phyloP scores from a whole-genome alignment of 2,329 filamentous ascomycete species.

The Colletotrichum godetiae region DNA sequence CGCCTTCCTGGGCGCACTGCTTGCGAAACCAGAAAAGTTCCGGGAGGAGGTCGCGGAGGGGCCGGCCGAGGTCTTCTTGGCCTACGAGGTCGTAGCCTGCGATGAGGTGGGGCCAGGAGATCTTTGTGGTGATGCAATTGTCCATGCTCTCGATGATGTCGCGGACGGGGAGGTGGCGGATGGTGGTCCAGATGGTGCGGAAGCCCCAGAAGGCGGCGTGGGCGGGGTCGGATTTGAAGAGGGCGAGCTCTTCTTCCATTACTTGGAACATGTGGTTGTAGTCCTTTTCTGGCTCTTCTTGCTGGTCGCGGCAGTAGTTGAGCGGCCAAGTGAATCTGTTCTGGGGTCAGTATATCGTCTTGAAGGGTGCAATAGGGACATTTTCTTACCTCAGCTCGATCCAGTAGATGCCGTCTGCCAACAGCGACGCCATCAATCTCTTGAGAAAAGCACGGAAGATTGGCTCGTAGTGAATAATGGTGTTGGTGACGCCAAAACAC shows the following conservation, averaged over 20 bases:
- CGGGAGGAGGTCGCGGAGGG: constrained; percentile 78
- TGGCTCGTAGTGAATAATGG: constrained; percentile 83
- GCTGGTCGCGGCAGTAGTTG: constrained; percentile 69
- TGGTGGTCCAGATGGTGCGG: constrained; percentile 80
- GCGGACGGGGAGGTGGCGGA: constrained; percentile 71
- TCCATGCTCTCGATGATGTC: constrained; percentile 82
- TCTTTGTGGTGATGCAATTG: constrained; percentile 80
- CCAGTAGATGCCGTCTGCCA: constrained; percentile 80
- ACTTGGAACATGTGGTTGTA: constrained; percentile 73
- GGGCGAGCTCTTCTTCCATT: constrained; percentile 78
- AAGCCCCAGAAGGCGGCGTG: constrained; percentile 79
- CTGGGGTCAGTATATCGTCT: neutral
- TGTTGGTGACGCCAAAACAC: constrained; percentile 75
- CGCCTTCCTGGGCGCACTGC: constrained; percentile 75
- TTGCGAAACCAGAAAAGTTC: constrained; percentile 90
- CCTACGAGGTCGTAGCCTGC: constrained; percentile 88
- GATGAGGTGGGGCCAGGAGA: constrained; percentile 77
- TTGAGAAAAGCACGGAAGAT: constrained; percentile 79
- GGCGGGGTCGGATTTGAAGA: constrained; percentile 70
- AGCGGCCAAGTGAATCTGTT: constrained; percentile 72
- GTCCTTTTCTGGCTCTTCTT: constrained; percentile 70
- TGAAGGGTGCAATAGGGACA: neutral
- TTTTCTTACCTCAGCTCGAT: constrained; percentile 69
- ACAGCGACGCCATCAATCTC: constrained; percentile 72
- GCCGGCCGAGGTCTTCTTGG: constrained; percentile 79